Base-by-base conservation (phyloP, 1,284 basidiomycete species). In the Inonotus obliquus region DNA sequence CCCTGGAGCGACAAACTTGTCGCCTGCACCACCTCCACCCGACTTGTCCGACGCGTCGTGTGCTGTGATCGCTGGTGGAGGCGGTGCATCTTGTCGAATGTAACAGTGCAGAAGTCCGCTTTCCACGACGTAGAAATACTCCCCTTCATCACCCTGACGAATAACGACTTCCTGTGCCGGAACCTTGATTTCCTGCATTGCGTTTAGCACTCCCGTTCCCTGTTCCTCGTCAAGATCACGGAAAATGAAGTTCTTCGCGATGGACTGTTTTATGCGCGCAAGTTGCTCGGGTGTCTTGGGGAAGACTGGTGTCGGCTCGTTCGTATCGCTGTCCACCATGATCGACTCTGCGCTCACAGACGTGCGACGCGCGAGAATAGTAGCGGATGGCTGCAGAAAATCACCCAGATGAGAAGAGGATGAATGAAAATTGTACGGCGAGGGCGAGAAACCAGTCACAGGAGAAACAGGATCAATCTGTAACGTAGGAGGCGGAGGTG, bases 271-370 rank as follows among this genome's bases (percentile, higher is more conserved):
- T 76, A 99, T 98, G 56, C 96, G 86, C 41, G 82, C 80, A 48
- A 96, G 81, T 75, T 99, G 97, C 67, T 93, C 89, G 3, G 84
- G 77, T 1, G 89, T 83, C 77, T 99, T 99, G 38, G 86, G 85
- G 70, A 88, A 93, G 52, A 90, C 79, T 6, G 91, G 91, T 1
- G 86, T 77, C 14, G 85, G 83, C 61, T 87, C 82, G 68, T 86
- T 82, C 65, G 81, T 75, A 48, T 77, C 77, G 69, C 84, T 82
- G 69, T 92, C 87, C 27, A 97, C 91, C 0, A 88, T 84, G 71
- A 98, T 94, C 2, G 94, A 94, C 75, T 99, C 96, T n/a, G 97
- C 96, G 60, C 92, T 96, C 63, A 99, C 95, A 38, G 95, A 98
- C 2, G 92, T 92, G 47, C 96, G 86, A 48, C 96, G 85, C 27